These are phyloP conservation scores for Cercospora brassicicola DNA, from an alignment of 2,329 filamentous ascomycete genomes.

Conservation along the genomic window DNA sequence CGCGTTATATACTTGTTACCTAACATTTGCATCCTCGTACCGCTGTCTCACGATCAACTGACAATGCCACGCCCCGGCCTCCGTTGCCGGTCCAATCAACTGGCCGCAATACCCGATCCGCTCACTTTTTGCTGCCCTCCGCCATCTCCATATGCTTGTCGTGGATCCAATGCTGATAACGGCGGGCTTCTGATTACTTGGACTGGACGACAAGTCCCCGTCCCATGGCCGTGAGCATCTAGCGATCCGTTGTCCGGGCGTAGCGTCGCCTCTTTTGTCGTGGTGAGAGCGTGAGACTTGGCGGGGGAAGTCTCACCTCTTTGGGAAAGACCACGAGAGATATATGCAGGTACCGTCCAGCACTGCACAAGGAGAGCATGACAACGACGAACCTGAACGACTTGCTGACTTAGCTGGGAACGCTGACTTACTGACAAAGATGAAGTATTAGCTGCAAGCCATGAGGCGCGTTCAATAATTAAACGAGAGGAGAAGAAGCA, in stretches of 20 bases:
- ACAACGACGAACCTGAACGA: background rate
- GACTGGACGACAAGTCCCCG: slow-evolving; percentile 13
- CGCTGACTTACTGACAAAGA: background rate
- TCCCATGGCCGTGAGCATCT: background rate
- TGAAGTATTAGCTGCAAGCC: background rate
- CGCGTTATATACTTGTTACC: slow-evolving; percentile 16
- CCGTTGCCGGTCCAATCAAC: background rate
- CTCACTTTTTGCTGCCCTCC: background rate
- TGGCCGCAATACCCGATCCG: slow-evolving; percentile 12
- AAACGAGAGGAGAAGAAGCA: background rate
- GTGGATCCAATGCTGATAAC: background rate
- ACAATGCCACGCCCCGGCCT: background rate
- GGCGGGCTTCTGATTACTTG: slow-evolving; percentile 10
- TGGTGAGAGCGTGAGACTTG: slow-evolving; percentile 1
- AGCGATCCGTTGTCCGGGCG: background rate
- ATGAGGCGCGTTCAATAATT: background rate
- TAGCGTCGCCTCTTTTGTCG: slow-evolving; percentile 13
- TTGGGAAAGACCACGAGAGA: slow-evolving; percentile 10
- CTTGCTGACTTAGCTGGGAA: background rate
- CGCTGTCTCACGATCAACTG: slow-evolving; percentile 5
- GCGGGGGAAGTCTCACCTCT: slow-evolving; percentile 7
- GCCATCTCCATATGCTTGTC: background rate
- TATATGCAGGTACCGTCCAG: slow-evolving; percentile 10
- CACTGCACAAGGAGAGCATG: background rate
- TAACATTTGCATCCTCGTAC: slow-evolving; percentile 4